Evolutionary conservation across 352 stramenopile species (phyloP).

Genomic region (Peronosclerospora sorghi): DNA sequence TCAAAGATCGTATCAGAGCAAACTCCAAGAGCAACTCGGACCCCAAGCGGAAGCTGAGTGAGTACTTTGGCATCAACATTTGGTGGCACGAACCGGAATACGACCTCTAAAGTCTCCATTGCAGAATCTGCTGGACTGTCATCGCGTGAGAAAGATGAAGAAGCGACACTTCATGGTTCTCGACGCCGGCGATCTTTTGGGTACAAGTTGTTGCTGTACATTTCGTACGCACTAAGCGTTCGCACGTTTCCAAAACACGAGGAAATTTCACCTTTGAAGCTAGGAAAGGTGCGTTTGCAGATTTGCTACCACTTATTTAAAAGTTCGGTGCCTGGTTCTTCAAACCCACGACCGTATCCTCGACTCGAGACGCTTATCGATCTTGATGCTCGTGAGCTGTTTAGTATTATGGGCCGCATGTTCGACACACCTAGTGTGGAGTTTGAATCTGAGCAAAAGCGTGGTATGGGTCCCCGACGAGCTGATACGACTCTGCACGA

Average conservation of each 20-base stretch:
- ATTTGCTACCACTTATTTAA: too few species aligned
- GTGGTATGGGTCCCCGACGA: constrained; percentile 36
- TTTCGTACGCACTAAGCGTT: constrained; percentile 86
- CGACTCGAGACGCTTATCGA: too few species aligned
- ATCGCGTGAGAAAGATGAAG: too few species aligned
- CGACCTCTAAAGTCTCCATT: constrained; percentile 25
- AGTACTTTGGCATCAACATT: constrained; percentile 58
- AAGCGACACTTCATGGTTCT: constrained; percentile 41
- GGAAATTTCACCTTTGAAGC: too few species aligned
- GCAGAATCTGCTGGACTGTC: constrained; percentile 18
- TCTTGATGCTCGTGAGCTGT: too few species aligned
- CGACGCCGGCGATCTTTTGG: constrained; percentile 61
- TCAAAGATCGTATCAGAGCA: constrained; percentile 7
- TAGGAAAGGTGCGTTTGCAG: too few species aligned
- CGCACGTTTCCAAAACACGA: too few species aligned
- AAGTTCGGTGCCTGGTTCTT: constrained; percentile 22
- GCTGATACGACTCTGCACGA: too few species aligned
- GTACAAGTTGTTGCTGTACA: constrained; percentile 87
- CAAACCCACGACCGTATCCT: constrained; percentile 42
- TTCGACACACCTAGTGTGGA: too few species aligned
- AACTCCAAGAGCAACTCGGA: constrained; percentile 10
- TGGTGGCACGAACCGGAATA: too few species aligned
- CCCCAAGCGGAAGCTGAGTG: constrained; percentile 34
- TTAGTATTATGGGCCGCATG: too few species aligned
- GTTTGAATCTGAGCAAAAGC: constrained; percentile 77